Conservation (phyloP, 768 basidiomycete genomes). For the Leucogyrophana mollusca region DNA sequence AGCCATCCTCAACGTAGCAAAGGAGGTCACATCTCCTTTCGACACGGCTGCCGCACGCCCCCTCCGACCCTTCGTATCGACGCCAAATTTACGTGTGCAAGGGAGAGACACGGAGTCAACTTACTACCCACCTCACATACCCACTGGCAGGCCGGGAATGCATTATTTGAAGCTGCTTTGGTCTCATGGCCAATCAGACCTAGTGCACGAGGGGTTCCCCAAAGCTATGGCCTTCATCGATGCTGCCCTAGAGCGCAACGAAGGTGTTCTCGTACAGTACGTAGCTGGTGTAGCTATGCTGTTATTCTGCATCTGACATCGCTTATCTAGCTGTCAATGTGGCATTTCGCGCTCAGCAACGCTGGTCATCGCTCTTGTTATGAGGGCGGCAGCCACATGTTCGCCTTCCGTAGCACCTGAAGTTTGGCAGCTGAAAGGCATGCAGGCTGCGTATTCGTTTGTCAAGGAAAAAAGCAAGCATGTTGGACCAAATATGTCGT, state of each 20-base stretch:
- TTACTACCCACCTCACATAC: slow-evolving; percentile 65
- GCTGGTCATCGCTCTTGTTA: slow-evolving; percentile 85
- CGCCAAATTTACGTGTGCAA: slow-evolving; percentile 55
- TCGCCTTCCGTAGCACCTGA: slow-evolving; percentile 68
- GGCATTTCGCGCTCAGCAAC: slow-evolving; percentile 92
- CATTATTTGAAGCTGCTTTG: slow-evolving; percentile 88
- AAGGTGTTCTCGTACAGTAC: slow-evolving; percentile 84
- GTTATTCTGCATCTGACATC: slow-evolving; percentile 13
- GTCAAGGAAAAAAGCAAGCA: slow-evolving; percentile 88
- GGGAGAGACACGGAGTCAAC: slow-evolving; percentile 40
- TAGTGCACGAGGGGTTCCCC: slow-evolving; percentile 77
- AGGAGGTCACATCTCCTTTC: slow-evolving; percentile 80
- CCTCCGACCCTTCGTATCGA: slow-evolving; percentile 62
- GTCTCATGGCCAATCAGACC: slow-evolving; percentile 93
- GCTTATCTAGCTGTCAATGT: slow-evolving; percentile 79
- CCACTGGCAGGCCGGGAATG: slow-evolving; percentile 72
- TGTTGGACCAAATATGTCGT: slow-evolving; percentile 95
- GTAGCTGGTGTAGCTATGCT: slow-evolving; percentile 33
- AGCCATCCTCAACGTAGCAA: slow-evolving; percentile 88
- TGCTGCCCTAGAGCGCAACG: slow-evolving; percentile 68
- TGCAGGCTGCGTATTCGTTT: slow-evolving; percentile 88
- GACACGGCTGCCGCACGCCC: slow-evolving; percentile 47
- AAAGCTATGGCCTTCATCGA: slow-evolving; percentile 82
- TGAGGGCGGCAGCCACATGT: slow-evolving; percentile 81
- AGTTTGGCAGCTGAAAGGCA: slow-evolving; percentile 77